Evolutionary conservation across 805 yeast genomes (phyloP), one percentile per base, ranked within the genome.

Genomic region (Metschnikowia peoriensis): DNA sequence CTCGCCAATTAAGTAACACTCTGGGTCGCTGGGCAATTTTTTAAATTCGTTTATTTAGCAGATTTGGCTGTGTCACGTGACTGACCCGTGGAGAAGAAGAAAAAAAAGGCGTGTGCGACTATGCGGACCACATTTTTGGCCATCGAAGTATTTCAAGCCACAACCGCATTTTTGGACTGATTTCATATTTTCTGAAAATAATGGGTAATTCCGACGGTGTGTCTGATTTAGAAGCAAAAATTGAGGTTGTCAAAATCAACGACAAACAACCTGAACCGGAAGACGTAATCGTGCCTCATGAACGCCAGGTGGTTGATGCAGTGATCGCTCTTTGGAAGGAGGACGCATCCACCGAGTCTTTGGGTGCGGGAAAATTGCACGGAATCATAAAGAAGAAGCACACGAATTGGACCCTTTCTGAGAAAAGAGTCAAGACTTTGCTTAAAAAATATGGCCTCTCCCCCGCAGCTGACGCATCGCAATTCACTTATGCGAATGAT

Each of bases 241-340:
- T 72, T 8, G 77, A 74, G 50, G 70, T 73, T 5, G 66, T 73
- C 28, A 59, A 67, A 14, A 72, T 74, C 35, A 74, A 74, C 51
- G 78, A 74, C 49, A 55, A 60, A 9, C 49, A 53, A 17, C 58
- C 57, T 9, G 64, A 64, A 39, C 51, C 56, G 10, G 54, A 56
- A 3, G 64, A 60, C n/a, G 66, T 67, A 1, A 46, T 71, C 4
- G 70, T 71, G n/a, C 90, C 90, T 4, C 78, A 77, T 49, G 82
- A 79, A 46, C 70, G 86, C 41, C 82, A 83, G 64, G 71, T 85
- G 10, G 80, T 84, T 34, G 83, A 81, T 49, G 79, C 77, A 37
- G 82, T 86, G n/a, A 78, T 85, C 41, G 70, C 74, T 6, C 66
- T 86, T 9, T 88, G 94, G 93, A 83, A 81, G 57, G 76, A 77